These are phyloP conservation scores for Glycine tomentella DNA, from an alignment of 306 rosid genomes.

Conservation along the genomic window DNA sequence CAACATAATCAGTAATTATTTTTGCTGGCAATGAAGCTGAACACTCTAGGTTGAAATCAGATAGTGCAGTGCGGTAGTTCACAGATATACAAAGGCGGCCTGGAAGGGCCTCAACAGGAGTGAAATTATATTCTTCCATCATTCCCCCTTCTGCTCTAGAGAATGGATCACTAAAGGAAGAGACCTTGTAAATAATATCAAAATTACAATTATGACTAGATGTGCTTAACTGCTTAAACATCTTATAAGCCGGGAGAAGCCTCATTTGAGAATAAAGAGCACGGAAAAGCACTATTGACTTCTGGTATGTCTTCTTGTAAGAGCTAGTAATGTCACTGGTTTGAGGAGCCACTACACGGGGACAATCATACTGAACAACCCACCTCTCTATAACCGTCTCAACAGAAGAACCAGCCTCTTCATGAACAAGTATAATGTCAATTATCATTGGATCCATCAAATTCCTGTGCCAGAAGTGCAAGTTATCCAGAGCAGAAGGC, in stretches of 20 bases:
- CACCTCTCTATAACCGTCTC: slow-evolving; percentile 95
- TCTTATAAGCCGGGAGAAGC: slow-evolving; percentile 81
- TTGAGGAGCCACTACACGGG: slow-evolving; percentile 64
- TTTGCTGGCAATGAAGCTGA: slow-evolving; percentile 65
- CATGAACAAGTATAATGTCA: slow-evolving; percentile 78
- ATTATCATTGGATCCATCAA: slow-evolving; percentile 87
- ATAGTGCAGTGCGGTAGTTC: slow-evolving; percentile 60
- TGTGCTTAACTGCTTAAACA: slow-evolving; percentile 69
- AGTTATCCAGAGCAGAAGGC: slow-evolving; percentile 73
- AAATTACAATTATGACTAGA: slow-evolving; percentile 62
- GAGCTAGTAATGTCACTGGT: slow-evolving; percentile 57
- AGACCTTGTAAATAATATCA: slow-evolving; percentile 76
- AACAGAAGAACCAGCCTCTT: slow-evolving; percentile 57
- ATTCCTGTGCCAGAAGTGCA: slow-evolving; percentile 79
- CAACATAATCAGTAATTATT: slow-evolving; percentile 87
- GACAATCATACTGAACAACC: slow-evolving; percentile 82
- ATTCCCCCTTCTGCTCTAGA: slow-evolving; percentile 67
- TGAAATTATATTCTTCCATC: slow-evolving; percentile 67
- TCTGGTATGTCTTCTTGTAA: slow-evolving; percentile 79
- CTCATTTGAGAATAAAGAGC: slow-evolving; percentile 78
- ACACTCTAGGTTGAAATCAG: slow-evolving; percentile 75
- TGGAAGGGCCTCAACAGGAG: slow-evolving; percentile 75
- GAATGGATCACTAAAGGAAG: slow-evolving; percentile 87
- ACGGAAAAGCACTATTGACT: slow-evolving; percentile 75
- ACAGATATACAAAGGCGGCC: slow-evolving; percentile 79